Evolutionary conservation across 2,329 filamentous ascomycete species (phyloP), one percentile per base, ranked within the genome.

Genomic region (Fusarium musae): DNA sequence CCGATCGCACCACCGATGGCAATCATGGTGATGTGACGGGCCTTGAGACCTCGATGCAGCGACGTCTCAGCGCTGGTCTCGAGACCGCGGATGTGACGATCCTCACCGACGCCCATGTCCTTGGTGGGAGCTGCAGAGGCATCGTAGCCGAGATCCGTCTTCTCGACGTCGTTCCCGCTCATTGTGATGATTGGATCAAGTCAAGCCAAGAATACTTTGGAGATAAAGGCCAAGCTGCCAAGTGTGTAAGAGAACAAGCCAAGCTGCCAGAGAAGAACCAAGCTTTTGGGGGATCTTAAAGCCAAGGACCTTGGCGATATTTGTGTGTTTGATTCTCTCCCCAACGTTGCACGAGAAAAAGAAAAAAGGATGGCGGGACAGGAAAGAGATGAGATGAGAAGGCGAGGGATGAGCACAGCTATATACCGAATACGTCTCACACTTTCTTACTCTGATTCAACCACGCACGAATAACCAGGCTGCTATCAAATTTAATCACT

Each of bases 1-100:
- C 90, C 92, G 67, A 94, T 90, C 70, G 92, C 92, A 80, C 93
- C 93, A 77, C 92, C 92, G 66, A 94, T 92, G 74, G 92, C 92
- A 81, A 88, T 88, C 86, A 88, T 88, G 78, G 85, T 87, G 77
- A 88, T 88, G 80, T 88, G 86, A 15, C 86, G 85, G 26, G 86
- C 85, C 79, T 87, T 86, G 75, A 88, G 85, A 30, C 85, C 86
- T n/a, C 86, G 84, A 66, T 87, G 85, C 63, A 88, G 83, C 73
- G 81, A 80, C 53, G 85, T 87, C 70, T 86, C 84, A 36, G 82
- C 78, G 58, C 82, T 84, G 21, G 86, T 87, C 83, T 87, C 86
- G 70, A 87, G 79, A 71, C 86, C 86, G 50, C 83, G 83, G 72
- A 87, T 84, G 70, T 83, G 82, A 47, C 81, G 77, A 59, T 77